Evolutionary conservation across 2,329 filamentous ascomycete species (phyloP).

Genomic region (Colletotrichum trifolii): DNA sequence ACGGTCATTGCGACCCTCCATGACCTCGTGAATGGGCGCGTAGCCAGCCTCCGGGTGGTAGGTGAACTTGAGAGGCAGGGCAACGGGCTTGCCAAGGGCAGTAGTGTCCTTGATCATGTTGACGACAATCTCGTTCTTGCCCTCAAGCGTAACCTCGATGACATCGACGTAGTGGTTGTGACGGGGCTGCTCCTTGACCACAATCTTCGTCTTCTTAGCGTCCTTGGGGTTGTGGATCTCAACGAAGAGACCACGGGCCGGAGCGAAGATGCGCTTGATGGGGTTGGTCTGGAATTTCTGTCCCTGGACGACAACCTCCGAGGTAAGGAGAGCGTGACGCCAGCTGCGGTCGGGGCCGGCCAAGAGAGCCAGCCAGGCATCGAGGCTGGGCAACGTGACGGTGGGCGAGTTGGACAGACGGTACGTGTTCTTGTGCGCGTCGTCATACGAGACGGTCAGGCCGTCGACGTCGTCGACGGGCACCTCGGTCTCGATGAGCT

Average conservation of each 20-base stretch:
- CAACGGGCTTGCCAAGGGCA: conserved; percentile 82
- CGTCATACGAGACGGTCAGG: conserved; percentile 84
- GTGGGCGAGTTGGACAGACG: conserved; percentile 81
- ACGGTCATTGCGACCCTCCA: conserved; percentile 94
- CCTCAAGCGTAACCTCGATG: conserved; percentile 82
- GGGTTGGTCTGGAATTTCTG: conserved; percentile 98
- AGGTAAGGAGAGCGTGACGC: conserved; percentile 93
- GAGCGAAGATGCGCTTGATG: conserved; percentile 89
- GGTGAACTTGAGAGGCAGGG: conserved; percentile 86
- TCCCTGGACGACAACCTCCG: conserved; percentile 93
- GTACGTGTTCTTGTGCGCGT: conserved; percentile 83
- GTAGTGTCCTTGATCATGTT: conserved; percentile 95
- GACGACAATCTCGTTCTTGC: conserved; percentile 83
- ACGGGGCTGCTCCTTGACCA: conserved; percentile 86
- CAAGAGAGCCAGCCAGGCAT: conserved; percentile 88
- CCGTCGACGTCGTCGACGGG: conserved; percentile 82
- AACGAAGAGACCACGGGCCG: conserved; percentile 85
- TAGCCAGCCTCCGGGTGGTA: conserved; percentile 97
- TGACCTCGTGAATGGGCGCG: conserved; percentile 96
- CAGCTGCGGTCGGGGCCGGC: conserved; percentile 89
- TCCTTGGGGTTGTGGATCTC: conserved; percentile 88
- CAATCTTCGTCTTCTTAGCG: conserved; percentile 84
- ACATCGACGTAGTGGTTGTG: conserved; percentile 90
- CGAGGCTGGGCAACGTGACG: conserved; percentile 78
- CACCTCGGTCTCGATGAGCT: conserved; percentile 77